These are phyloP conservation scores for Trichoderma pleuroti DNA, from an alignment of 2,329 filamentous ascomycete genomes.

Conservation along the genomic window DNA sequence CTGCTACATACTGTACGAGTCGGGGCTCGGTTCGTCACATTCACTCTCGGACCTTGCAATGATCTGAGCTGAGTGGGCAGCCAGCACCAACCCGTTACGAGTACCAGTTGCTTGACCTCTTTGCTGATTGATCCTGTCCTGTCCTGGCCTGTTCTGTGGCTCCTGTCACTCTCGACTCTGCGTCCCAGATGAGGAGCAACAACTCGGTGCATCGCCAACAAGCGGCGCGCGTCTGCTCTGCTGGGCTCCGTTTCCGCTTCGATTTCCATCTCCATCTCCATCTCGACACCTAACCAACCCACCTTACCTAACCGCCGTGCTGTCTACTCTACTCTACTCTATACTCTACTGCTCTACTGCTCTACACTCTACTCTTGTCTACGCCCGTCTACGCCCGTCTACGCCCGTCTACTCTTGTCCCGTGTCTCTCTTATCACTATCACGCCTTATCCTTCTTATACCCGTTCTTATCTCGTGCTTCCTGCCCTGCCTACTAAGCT, in stretches of 20 bases:
- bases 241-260: not conserved
- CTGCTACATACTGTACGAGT: too few species aligned
- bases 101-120: not conserved
- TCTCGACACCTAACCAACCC: not conserved
- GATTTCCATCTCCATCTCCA: not conserved
- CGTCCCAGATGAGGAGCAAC: constrained; percentile 11
- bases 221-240: constrained; percentile 17
- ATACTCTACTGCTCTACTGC: not conserved
- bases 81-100: not conserved
- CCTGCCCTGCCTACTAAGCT: constrained; percentile 21
- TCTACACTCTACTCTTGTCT: too few species aligned
- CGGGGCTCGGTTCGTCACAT: not conserved
- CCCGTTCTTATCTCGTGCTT: constrained; percentile 5
- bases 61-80: constrained; percentile 2
- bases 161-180: not conserved
- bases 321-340: not conserved
- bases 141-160: too few species aligned
- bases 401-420: not conserved
- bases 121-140: not conserved
- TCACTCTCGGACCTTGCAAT: not conserved
- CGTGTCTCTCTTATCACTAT: not conserved
- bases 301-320: not conserved
- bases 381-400: too few species aligned
- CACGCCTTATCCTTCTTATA: not conserved
- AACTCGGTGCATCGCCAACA: constrained; percentile 16